A percentile compares a stretch with the other conserved stretches of the same genome.
phyloP scores from a whole-genome alignment of 2,329 filamentous ascomycete species.

The Cadophora luteo-olivacea region DNA sequence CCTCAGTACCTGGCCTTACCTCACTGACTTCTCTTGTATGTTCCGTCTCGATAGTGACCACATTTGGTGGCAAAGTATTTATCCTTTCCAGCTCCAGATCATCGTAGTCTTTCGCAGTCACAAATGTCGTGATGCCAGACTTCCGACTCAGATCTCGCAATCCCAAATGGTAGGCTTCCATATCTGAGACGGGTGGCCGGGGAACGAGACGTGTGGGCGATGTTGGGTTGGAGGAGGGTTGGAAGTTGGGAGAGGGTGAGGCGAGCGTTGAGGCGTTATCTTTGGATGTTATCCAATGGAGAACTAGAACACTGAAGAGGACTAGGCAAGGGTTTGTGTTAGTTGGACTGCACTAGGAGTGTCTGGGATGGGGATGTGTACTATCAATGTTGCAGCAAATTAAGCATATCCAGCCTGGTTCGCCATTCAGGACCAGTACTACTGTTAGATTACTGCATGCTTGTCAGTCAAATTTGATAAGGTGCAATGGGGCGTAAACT shows the following conservation, averaged over 20 bases:
- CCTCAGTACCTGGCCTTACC: conserved; percentile 4
- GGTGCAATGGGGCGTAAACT: conserved; percentile 35
- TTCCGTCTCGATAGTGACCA: conserved; percentile 31
- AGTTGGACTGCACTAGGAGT: neutral
- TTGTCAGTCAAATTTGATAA: neutral
- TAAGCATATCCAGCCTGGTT: conserved; percentile 69
- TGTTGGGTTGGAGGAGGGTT: conserved; percentile 5
- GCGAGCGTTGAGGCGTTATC: conserved; percentile 44
- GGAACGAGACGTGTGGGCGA: conserved; percentile 14
- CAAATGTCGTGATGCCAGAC: conserved; percentile 33
- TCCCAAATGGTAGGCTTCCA: conserved; percentile 24
- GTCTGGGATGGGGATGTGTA: conserved; percentile 41
- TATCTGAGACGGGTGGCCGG: conserved; percentile 16
- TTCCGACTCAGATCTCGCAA: conserved; percentile 26
- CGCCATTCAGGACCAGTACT: conserved; percentile 63
- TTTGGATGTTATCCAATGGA: conserved; percentile 63
- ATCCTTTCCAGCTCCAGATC: conserved; percentile 22
- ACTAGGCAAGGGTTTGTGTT: conserved; percentile 47
- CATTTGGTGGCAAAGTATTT: conserved; percentile 26
- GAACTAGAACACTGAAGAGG: conserved; percentile 64
- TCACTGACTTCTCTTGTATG: conserved; percentile 9
- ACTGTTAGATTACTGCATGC: conserved; percentile 61
- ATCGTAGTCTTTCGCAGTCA: conserved; percentile 25
- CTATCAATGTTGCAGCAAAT: conserved; percentile 70
- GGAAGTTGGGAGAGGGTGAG: conserved; percentile 12